phyloP scores from a whole-genome alignment of 768 basidiomycete species.

The Chalciporus piperatus region DNA sequence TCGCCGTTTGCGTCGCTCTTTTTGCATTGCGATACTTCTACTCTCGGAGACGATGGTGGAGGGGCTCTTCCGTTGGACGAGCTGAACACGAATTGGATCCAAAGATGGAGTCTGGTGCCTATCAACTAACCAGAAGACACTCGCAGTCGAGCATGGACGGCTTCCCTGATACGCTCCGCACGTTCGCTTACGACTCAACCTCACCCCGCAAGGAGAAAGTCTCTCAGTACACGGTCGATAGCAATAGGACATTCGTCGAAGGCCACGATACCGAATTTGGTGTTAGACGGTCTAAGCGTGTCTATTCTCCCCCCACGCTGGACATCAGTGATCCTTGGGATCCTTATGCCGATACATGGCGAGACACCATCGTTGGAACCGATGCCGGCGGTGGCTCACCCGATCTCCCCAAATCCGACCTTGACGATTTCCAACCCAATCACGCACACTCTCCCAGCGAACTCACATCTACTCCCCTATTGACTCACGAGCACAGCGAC shows the following conservation, averaged over 20 bases:
- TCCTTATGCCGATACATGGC: conserved; percentile 19
- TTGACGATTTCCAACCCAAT: not conserved
- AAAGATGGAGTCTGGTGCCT: conserved; percentile 24
- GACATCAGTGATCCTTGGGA: conserved; percentile 25
- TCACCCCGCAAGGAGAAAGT: conserved; percentile 34
- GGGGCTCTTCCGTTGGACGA: conserved; percentile 11
- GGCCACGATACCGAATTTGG: conserved; percentile 14
- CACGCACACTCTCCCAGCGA: conserved; percentile 29
- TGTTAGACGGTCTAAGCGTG: conserved; percentile 5
- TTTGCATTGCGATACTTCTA: conserved; percentile 56
- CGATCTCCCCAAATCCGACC: conserved; percentile 4
- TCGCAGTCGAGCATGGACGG: conserved; percentile 27
- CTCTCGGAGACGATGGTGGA: conserved; percentile 36
- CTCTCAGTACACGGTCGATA: conserved; percentile 35
- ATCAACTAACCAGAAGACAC: conserved; percentile 34
- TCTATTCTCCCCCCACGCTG: not conserved
- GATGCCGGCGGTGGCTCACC: conserved; percentile 18
- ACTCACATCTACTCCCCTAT: conserved; percentile 31
- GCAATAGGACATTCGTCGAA: conserved; percentile 26
- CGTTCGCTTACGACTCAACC: conserved; percentile 37
- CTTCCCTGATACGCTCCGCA: conserved; percentile 38
- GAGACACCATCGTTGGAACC: conserved; percentile 31
- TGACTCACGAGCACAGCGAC: conserved; percentile 25
- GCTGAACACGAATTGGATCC: conserved; percentile 12
- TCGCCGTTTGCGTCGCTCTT: conserved; percentile 50